These are phyloP conservation scores for Metahyphopichia silvanorum DNA, from an alignment of 805 yeast species.

Conservation along the genomic window DNA sequence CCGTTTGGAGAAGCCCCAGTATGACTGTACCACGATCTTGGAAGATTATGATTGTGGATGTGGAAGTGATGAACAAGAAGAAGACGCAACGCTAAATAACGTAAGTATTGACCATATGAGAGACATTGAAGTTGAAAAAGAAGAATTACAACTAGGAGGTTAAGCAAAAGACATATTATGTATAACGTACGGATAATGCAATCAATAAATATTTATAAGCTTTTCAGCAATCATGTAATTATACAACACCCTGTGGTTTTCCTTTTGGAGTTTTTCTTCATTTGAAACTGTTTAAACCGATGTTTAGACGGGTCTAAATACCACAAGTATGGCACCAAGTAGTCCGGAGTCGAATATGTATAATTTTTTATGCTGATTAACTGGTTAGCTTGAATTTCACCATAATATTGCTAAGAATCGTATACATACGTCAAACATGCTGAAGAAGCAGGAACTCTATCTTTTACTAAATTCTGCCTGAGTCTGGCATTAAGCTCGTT, in stretches of 20 bases:
- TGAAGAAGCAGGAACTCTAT: constrained; percentile 62
- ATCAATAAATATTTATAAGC: constrained; percentile 2
- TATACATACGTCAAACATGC: constrained; percentile 45
- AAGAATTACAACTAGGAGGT: constrained; percentile 47
- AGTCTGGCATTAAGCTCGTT: constrained; percentile 54
- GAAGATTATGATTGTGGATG: constrained; percentile 98
- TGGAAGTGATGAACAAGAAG: constrained; percentile 65
- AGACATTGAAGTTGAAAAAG: constrained; percentile 45
- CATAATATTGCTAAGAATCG: background rate
- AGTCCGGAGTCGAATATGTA: constrained; percentile 44
- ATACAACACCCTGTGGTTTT: constrained; percentile 25
- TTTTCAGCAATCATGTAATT: constrained; percentile 7
- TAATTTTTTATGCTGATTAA: constrained; percentile 35
- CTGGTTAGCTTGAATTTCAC: constrained; percentile 2
- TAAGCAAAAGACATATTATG: constrained; percentile 2
- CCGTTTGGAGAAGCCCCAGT: constrained; percentile 61
- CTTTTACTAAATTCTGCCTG: constrained; percentile 47
- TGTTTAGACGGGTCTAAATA: constrained; percentile 29
- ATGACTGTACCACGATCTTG: constrained; percentile 80
- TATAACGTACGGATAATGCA: constrained; percentile 3
- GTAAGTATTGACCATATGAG: constrained; percentile 39
- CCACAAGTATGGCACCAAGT: constrained; percentile 46
- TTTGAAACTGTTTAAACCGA: constrained; percentile 26
- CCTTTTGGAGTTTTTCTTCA: constrained; percentile 6
- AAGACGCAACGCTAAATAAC: constrained; percentile 37